Base-by-base conservation (phyloP, 129 eudicot genomes). In the Flaveria brownii region DNA sequence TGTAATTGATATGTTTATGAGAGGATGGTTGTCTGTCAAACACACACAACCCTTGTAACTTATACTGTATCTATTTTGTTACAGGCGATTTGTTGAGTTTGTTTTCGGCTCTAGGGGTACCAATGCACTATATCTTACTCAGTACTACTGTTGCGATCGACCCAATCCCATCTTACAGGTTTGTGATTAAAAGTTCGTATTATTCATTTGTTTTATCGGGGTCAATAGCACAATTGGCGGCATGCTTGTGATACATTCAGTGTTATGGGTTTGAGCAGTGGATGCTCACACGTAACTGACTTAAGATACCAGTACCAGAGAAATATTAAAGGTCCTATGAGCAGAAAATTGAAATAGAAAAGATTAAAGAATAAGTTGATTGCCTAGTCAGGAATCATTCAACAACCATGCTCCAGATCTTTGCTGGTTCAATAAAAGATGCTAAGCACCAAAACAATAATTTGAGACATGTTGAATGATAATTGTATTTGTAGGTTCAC, bases 81-180 rank as follows among this genome's bases (percentile, higher is more conserved):
- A n/a, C 85, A 88, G 98, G 86, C 82, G 93, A 79, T 84, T 86
- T 28, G 78, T 94, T 30, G 96, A 77, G 63, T 73, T 26, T 41
- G 77, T 83, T 20, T 91, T 74, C 23, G 98, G 98, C 5, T 72
- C 88, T 20, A 92, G 85, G 84, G 98, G 91, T 70, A 77, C 85
- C 16, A 76, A 87, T 84, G 96, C 96, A 3, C 87, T 94, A 17
- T 77, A 71, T 65, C 80, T 86, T 22, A 72, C 81, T 8, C 97
- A 94, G 86, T 81, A 91, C 77, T 88, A 84, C 80, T 94, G 96
- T 80, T 94, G 98, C 25, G 96, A 90, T 78, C 96, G 98, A 9
- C 90, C 98, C 72, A 93, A 93, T 46, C 98, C 98, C 69, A 81
- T 82, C 55, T 74, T 93, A 74, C 98, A 93, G 98, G 98, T 93